phyloP scores from a whole-genome alignment of 441 rosid genomes.

The Monsonia emarginata region DNA sequence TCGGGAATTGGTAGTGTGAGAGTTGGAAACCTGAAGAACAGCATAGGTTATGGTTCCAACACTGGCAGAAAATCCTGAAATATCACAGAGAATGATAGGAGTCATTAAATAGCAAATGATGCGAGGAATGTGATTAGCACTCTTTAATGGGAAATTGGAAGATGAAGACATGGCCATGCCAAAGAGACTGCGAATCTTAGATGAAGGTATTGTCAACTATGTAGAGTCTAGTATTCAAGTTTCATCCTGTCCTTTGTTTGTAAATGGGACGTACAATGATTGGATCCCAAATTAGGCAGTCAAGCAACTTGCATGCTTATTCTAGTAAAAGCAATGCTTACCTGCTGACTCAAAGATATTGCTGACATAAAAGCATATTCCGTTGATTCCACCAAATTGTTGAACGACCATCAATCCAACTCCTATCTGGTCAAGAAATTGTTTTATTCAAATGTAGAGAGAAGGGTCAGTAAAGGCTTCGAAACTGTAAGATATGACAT shows the following conservation, averaged over 20 bases:
- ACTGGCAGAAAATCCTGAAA: constrained; percentile 26
- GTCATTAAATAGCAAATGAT: not conserved
- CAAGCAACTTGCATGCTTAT: no score
- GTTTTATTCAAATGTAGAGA: not conserved
- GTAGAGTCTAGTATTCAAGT: not conserved
- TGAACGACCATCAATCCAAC: constrained; percentile 42
- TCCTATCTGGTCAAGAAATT: constrained; percentile 24
- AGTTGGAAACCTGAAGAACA: constrained; percentile 1
- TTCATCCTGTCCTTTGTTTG: not conserved
- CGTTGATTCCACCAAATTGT: constrained; percentile 37
- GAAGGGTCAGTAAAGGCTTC: not conserved
- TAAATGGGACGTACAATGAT: not conserved
- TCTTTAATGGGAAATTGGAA: not conserved
- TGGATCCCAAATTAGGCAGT: not conserved
- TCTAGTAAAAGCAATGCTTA: constrained; percentile 8
- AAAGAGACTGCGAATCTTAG: not conserved
- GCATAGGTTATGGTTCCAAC: constrained; percentile 26
- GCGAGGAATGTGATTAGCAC: not conserved
- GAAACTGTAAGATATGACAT: not conserved
- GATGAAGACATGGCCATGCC: not conserved
- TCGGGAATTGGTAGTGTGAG: not conserved
- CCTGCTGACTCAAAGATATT: constrained; percentile 37
- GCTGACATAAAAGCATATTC: constrained; percentile 30
- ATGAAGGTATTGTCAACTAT: not conserved
- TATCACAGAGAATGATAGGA: not conserved